Base-by-base conservation (phyloP, 768 basidiomycete species). In the Kwoniella pini region DNA sequence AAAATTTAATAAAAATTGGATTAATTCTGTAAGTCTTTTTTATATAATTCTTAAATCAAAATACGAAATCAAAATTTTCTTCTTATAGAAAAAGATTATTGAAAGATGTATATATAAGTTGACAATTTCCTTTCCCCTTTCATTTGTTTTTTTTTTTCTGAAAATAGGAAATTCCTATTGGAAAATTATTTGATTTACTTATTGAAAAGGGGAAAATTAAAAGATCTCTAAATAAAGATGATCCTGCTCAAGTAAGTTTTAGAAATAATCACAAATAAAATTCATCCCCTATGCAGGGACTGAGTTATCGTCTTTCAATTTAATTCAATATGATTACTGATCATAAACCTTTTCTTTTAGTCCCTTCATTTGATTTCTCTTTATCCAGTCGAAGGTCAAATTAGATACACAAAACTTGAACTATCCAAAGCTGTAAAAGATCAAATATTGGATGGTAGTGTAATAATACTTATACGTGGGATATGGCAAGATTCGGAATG, bases 131-230 rank as follows among this genome's bases (percentile, higher is more conserved):
- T n/a, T n/a, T n/a, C n/a, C n/a, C n/a, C n/a, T n/a, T n/a, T n/a
- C n/a, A n/a, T n/a, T n/a, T n/a, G n/a, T n/a, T n/a, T n/a, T n/a
- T n/a, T n/a, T n/a, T n/a, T n/a, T n/a, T n/a, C n/a, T n/a, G n/a
- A n/a, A n/a, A n/a, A 42, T 57, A 74, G 72, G 54, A 58, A 7
- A 71, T 55, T 38, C 70, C 70, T 1, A 17, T 63, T 4, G 72
- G 72, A 0, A 70, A 64, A 27, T 50, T 71, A 4, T n/a, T 74
- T 19, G 72, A 74, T 54, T 28, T 66, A 0, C 12, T 74, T 11
- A 66, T 67, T 22, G 36, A 51, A 0, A 36, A 39, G 24, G 43
- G 49, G 3, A 66, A 62, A 28, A 38, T 63, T 1, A 24, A 49
- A 26, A 46, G 67, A 38, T 28, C 52, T 9, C 45, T 59, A 24